These are phyloP conservation scores for Plasmodium billcollinsi DNA, from an alignment of 169 alveolate species.

Conservation along the genomic window DNA sequence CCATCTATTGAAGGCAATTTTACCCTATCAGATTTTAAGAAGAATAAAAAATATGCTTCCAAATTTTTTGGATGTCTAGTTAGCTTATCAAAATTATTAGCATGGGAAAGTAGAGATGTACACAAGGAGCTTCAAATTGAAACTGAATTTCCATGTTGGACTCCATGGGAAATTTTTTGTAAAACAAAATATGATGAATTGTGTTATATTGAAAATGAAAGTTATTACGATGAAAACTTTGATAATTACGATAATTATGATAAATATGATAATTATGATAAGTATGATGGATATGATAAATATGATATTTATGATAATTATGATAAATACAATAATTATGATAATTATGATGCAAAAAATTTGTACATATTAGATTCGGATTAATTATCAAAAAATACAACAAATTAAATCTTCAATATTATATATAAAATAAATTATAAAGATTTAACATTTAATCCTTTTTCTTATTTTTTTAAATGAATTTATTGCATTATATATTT, in stretches of 20 bases:
- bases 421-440: too few relatives aligned
- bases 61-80: conserved; percentile 72
- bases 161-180: conserved; percentile 77
- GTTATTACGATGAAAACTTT: conserved; percentile 58
- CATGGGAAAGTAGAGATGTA: conserved; percentile 77
- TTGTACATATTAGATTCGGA: conserved; percentile 3
- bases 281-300: too few relatives aligned
- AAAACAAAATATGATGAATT: conserved; percentile 70
- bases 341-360: conserved; percentile 3
- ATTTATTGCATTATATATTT: too few relatives aligned
- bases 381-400: not conserved
- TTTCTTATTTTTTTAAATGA: too few relatives aligned
- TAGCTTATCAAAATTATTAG: conserved; percentile 68
- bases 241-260: conserved; percentile 21
- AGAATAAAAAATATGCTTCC: conserved; percentile 72
- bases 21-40: conserved; percentile 72
- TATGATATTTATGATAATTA: too few relatives aligned
- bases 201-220: conserved; percentile 71
- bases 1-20: conserved; percentile 70
- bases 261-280: not conserved
- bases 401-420: too few relatives aligned
- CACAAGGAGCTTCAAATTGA: conserved; percentile 74
- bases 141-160: conserved; percentile 54
- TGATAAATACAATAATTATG: conserved; percentile 26
- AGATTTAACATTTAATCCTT: too few relatives aligned